Base-by-base conservation (phyloP, 208 protist genomes). In the Crithidia acanthocephali region DNA sequence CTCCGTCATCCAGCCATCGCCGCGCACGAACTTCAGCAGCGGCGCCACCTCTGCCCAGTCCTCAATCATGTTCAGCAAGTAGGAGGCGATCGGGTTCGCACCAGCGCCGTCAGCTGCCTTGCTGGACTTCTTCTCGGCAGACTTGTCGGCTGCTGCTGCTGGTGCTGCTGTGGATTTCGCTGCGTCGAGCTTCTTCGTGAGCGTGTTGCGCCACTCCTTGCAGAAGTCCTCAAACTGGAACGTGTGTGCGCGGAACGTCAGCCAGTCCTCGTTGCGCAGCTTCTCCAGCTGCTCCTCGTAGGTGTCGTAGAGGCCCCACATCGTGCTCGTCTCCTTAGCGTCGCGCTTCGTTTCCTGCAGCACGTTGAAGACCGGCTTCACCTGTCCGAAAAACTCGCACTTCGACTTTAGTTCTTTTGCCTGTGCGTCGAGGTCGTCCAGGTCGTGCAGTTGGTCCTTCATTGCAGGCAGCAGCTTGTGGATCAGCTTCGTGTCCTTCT, bases 151-250 rank as follows among this genome's bases (percentile, higher is more conserved):
- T 51, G 52, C 10, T 40, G 6, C 18, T n/a, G n/a, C 42, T 53
- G 1, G 30, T 45, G 27, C 18, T 30, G 58, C 13, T 18, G 40
- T 9, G 20, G 63, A 6, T 25, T 37, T 35, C 25, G 45, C 53
- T 22, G 64, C 62, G 22, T 60, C 51, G 50, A 62, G 23, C 40
- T 69, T 63, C 56, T 71, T 66, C 0, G 75, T 76, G 15, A 93
- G 62, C n/a, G 76, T 88, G 11, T 51, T 69, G 23, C 61, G 59
- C 96, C 95, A 98, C 22, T 94, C 87, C 48, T 85, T 88, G 75
- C 97, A 88, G 66, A 98, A 98, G 72, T 99, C 97, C 33, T 98
- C 96, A 78, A 99, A 98, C 33, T 93, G 72, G 65, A 92, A 98
- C 68, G 83, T 89, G 74, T 97, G 90, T 16, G 86, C 63, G 58